These are phyloP conservation scores for Monilinia fructicola DNA, from an alignment of 2,329 filamentous ascomycete genomes.

Conservation along the genomic window DNA sequence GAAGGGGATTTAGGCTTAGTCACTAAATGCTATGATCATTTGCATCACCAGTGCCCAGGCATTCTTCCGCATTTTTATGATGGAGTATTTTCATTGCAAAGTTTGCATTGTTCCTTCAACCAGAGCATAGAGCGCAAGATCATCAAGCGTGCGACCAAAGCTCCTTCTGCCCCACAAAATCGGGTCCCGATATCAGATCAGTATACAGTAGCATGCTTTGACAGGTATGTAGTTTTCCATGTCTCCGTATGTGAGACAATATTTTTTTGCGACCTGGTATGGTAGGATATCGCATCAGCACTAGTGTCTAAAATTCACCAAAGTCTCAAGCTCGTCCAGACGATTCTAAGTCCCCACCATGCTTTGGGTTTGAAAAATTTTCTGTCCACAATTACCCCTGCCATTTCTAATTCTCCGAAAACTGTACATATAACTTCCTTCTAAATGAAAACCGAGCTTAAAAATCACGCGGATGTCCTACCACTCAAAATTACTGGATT, in stretches of 20 bases:
- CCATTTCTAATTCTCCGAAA: slow-evolving; percentile 39
- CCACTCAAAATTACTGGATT: slow-evolving; percentile 64
- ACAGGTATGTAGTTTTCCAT: slow-evolving; percentile 83
- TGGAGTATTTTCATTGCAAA: slow-evolving; percentile 73
- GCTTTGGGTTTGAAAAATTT: slow-evolving; percentile 69
- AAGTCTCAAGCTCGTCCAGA: slow-evolving; percentile 73
- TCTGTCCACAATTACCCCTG: slow-evolving; percentile 62
- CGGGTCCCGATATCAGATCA: slow-evolving; percentile 77
- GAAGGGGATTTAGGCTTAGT: neutral
- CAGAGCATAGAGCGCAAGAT: slow-evolving; percentile 83
- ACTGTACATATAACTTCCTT: slow-evolving; percentile 43
- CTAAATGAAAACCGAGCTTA: slow-evolving; percentile 65
- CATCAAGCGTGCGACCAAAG: slow-evolving; percentile 66
- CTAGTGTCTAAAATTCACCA: slow-evolving; percentile 63
- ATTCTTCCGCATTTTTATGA: slow-evolving; percentile 95
- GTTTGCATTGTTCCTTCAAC: slow-evolving; percentile 78
- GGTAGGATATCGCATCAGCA: slow-evolving; percentile 46
- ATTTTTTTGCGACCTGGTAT: neutral
- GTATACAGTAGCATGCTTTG: slow-evolving; percentile 76
- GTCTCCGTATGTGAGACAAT: slow-evolving; percentile 42
- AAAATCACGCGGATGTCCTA: slow-evolving; percentile 67
- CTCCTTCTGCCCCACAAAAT: slow-evolving; percentile 85
- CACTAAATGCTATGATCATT: slow-evolving; percentile 63
- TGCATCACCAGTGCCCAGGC: slow-evolving; percentile 69
- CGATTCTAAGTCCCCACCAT: slow-evolving; percentile 80